Conservation (phyloP, 257 asterid genomes). For the Misopates orontium region DNA sequence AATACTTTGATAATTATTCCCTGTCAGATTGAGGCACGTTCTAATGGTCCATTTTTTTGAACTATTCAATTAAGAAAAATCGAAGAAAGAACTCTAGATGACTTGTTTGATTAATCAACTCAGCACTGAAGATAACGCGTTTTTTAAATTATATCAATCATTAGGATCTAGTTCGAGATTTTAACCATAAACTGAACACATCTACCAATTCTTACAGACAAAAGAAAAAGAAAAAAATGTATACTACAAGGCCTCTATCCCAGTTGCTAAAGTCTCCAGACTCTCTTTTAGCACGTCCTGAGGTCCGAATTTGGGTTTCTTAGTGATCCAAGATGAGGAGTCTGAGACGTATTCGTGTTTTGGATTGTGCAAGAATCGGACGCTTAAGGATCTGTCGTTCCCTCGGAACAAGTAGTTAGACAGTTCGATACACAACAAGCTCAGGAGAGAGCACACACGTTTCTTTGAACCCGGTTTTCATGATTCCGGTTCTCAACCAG, state of each 20-base stretch:
- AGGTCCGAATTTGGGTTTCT: constrained; percentile 63
- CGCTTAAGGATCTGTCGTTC: constrained; percentile 44
- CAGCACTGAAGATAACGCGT: no score
- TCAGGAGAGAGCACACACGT: background rate
- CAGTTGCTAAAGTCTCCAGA: constrained; percentile 40
- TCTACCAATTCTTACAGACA: no score
- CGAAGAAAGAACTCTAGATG: no score
- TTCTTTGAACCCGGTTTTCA: constrained; percentile 26
- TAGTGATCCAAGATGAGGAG: constrained; percentile 66
- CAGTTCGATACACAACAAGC: constrained; percentile 17
- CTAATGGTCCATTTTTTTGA: no score
- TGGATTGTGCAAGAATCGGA: constrained; percentile 46
- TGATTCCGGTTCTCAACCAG: constrained; percentile 54
- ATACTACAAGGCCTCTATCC: constrained; percentile 63
- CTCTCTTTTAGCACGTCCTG: constrained; percentile 28
- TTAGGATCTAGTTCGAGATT: no score
- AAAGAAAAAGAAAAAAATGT: constrained; percentile 38
- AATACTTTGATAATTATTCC: no score
- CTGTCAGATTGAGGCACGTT: no score
- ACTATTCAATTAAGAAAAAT: no score
- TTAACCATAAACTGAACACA: no score
- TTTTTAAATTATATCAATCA: no score
- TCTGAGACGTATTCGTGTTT: constrained; percentile 52
- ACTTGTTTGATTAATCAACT: no score
- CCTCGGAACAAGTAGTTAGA: constrained; percentile 63